Evolutionary conservation across 768 basidiomycete species (phyloP), one percentile per base, ranked within the genome.

Genomic region (Macrolepiota dolichaula): DNA sequence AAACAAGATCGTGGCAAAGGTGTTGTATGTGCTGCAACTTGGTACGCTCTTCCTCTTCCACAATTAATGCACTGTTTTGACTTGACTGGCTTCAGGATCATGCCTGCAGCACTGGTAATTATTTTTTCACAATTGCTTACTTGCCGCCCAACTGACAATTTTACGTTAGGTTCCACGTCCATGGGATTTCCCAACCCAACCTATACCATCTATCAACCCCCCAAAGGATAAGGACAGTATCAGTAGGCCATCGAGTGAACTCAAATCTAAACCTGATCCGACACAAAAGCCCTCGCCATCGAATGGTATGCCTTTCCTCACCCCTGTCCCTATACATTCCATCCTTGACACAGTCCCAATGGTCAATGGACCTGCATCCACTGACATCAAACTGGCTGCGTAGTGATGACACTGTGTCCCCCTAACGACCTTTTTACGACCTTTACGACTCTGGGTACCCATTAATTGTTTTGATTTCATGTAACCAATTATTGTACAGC

Each of bases 11-110:
- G 76, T 54, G 92, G 93, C 0, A 71, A 84, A 67, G 93, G 93
- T 19, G 94, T 94, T 38, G 86, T 95, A 36, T 92, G 93, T 68
- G 89, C 91, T 52, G 89, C 93, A 5, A 96, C 93, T n/a, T 95
- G 93, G 91, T 87, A 67, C 27, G 79, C 72, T 7, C 36, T 12
- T 49, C 42, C n/a, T 37, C 10, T 6, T 19, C 10, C 11, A 5
- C 22, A 36, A 1, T 25, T 24, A 24, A 63, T 19, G 59, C 25
- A 46, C 36, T 15, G 42, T 50, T n/a, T 25, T 59, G 5, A 25
- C 61, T 25, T 59, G 5, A 25, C 61, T 49, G 5, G 11, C 46
- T 2, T 19, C 61, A 89, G 87, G 89, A 81, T 92, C 53, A 83
- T 93, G 80, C 92, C 91, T 22, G 83, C 85, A 54, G 91, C 91